A percentile compares a stretch with the other conserved stretches of the same genome.
phyloP scores from a whole-genome alignment of 345 rosid species.

The Eucalyptus caleyi region DNA sequence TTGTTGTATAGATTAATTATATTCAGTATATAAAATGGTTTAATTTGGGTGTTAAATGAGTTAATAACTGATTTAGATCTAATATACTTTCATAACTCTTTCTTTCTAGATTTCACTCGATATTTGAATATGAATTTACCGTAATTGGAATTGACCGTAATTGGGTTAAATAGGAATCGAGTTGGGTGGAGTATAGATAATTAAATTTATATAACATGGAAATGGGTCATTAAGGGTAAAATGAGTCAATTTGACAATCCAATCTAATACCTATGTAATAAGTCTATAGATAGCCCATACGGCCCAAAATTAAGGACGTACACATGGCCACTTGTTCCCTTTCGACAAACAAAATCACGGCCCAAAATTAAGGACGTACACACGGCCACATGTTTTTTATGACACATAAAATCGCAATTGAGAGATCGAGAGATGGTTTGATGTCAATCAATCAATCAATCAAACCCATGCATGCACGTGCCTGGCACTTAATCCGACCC shows the following conservation, averaged over 20 bases:
- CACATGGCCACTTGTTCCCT: not conserved
- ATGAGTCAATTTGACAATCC: not conserved
- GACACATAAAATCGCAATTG: not conserved
- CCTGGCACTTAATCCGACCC: not conserved
- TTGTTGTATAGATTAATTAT: too few species aligned
- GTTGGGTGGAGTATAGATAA: too few species aligned
- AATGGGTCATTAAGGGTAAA: not conserved
- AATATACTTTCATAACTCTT: not conserved
- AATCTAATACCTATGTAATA: too few species aligned
- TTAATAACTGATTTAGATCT: not conserved
- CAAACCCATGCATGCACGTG: not conserved
- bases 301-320: not conserved
- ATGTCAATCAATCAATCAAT: not conserved
- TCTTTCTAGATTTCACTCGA: too few species aligned
- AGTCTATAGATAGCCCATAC: too few species aligned
- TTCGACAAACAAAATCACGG: not conserved
- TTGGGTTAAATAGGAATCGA: too few species aligned
- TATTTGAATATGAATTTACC: too few species aligned
- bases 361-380: not conserved
- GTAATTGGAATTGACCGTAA: too few species aligned
- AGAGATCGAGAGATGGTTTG: not conserved
- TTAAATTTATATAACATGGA: not conserved
- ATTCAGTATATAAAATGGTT: too few species aligned
- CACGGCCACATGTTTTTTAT: not conserved
- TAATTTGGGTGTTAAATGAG: not conserved